phyloP scores from a whole-genome alignment of 768 basidiomycete genomes.

The Mrakia gelida region DNA sequence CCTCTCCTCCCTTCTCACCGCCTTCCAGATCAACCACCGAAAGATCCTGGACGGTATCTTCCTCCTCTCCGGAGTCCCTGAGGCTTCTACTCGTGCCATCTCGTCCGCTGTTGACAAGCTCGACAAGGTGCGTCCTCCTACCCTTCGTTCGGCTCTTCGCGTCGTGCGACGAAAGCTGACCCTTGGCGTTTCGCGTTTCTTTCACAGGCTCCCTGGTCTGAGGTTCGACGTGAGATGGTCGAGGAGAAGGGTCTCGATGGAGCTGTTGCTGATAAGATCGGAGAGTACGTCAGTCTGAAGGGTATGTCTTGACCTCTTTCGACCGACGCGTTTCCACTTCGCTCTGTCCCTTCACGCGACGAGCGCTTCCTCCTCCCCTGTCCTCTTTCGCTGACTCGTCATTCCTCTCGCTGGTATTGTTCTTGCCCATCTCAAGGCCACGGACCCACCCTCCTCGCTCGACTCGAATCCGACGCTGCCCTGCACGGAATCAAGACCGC shows the following conservation, averaged over 20 bases:
- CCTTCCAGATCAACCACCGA: conserved; percentile 76
- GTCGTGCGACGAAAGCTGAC: conserved; percentile 14
- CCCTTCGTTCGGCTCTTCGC: conserved; percentile 11
- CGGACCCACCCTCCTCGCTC: conserved; percentile 68
- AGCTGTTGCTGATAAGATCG: conserved; percentile 83
- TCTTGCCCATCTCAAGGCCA: conserved; percentile 49
- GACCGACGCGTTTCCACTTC: neutral
- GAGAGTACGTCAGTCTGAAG: conserved; percentile 93
- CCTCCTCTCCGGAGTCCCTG: conserved; percentile 88
- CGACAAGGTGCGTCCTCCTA: conserved; percentile 66
- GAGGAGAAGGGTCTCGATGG: conserved; percentile 85
- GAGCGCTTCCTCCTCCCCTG: neutral
- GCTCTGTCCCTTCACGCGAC: neutral
- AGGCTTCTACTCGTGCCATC: conserved; percentile 82
- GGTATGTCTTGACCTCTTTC: conserved; percentile 51
- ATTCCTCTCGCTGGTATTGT: neutral
- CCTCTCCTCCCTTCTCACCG: neutral
- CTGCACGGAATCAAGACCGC: conserved; percentile 70
- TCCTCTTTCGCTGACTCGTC: neutral
- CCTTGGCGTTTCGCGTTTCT: neutral
- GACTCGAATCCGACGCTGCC: conserved; percentile 59
- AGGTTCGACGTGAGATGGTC: conserved; percentile 94
- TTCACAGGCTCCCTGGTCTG: conserved; percentile 71
- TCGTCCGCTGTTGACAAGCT: conserved; percentile 97
- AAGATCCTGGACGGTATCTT: conserved; percentile 97